Evolutionary conservation across 108 stramenopile genomes (phyloP).

Genomic region (Cyclostephanos tholiformis): DNA sequence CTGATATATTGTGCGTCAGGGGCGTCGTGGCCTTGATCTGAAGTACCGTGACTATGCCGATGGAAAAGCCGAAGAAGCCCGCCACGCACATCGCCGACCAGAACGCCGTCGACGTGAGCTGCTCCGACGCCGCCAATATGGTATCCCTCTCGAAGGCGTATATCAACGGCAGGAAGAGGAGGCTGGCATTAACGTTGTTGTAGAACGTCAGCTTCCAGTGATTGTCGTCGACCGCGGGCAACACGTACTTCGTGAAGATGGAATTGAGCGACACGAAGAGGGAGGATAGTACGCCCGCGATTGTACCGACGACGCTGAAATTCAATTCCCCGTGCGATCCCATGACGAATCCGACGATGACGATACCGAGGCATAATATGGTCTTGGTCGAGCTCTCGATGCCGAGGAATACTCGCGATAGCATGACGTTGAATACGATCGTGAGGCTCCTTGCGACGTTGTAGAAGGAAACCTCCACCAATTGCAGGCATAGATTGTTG

Average conservation of each 20-base stretch:
- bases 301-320: constrained; percentile 82
- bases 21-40: constrained; percentile 96
- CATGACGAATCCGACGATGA: constrained; percentile 89
- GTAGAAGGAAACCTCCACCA: constrained; percentile 96
- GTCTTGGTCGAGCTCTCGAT: constrained; percentile 71
- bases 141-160: constrained; percentile 69
- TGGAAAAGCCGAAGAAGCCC: constrained; percentile 93
- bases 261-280: constrained; percentile 95
- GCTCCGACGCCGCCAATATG: constrained; percentile 43
- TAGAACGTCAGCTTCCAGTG: constrained; percentile 92
- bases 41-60: constrained; percentile 95
- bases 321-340: constrained; percentile 88
- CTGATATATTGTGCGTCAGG: constrained; percentile 94
- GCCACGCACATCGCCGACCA: constrained; percentile 89
- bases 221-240: constrained; percentile 89
- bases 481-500: constrained; percentile 94
- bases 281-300: constrained; percentile 84
- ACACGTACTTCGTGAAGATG: constrained; percentile 91
- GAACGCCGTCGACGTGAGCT: constrained; percentile 70
- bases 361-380: constrained; percentile 75
- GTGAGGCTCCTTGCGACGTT: constrained; percentile 94
- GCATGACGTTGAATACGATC: constrained; percentile 93
- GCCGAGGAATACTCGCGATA: constrained; percentile 81
- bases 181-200: constrained; percentile 94
- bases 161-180: constrained; percentile 90